phyloP scores from a whole-genome alignment of 257 asterid species.

The Phtheirospermum japonicum region DNA sequence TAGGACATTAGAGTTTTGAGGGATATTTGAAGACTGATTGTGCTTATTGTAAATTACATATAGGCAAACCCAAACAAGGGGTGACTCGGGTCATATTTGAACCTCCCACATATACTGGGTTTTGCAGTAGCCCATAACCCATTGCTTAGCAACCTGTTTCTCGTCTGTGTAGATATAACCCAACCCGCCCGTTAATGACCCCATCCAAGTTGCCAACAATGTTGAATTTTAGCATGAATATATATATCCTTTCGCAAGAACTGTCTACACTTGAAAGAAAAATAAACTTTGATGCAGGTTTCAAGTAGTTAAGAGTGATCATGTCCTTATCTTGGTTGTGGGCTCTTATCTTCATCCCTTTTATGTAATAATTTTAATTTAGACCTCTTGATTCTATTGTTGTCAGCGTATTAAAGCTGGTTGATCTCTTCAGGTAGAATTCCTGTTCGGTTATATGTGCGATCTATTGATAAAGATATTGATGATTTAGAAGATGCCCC shows the following conservation, averaged over 20 bases:
- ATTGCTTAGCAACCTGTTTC: too few species aligned
- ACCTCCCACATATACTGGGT: too few species aligned
- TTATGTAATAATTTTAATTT: conserved; percentile 8
- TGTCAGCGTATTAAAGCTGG: conserved; percentile 21
- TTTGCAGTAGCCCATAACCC: too few species aligned
- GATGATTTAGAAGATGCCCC: conserved; percentile 66
- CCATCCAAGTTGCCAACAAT: too few species aligned
- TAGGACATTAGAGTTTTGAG: too few species aligned
- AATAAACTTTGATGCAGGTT: neutral
- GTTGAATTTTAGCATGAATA: conserved; percentile 3
- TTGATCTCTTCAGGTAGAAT: conserved; percentile 61
- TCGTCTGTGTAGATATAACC: too few species aligned
- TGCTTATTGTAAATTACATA: too few species aligned
- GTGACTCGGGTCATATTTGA: too few species aligned
- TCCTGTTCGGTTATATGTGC: conserved; percentile 83
- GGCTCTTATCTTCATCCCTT: conserved; percentile 5
- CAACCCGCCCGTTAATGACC: too few species aligned
- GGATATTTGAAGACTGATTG: too few species aligned
- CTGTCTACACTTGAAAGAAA: neutral
- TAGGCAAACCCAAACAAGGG: too few species aligned
- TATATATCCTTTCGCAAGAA: neutral
- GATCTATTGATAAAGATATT: conserved; percentile 52
- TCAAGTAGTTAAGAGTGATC: conserved; percentile 17
- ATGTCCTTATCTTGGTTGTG: conserved; percentile 17
- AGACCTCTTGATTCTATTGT: conserved; percentile 12